These are phyloP conservation scores for Pseudopithomyces chartarum DNA, from an alignment of 2,329 filamentous ascomycete species.

Conservation along the genomic window DNA sequence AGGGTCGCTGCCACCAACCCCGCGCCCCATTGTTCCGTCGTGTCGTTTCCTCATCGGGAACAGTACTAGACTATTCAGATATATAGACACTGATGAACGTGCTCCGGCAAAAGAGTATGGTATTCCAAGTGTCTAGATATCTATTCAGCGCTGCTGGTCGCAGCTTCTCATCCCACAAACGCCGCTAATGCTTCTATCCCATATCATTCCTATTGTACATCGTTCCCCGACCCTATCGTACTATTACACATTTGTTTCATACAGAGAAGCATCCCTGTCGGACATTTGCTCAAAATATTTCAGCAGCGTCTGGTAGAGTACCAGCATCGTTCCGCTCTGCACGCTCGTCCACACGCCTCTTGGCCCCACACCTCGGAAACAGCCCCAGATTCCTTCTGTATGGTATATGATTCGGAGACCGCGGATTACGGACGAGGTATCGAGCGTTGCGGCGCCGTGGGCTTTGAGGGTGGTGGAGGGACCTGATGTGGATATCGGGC, in stretches of 20 bases:
- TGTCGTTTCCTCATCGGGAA: too few relatives aligned
- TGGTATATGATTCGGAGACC: conserved; percentile 87
- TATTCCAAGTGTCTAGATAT: conserved; percentile 2
- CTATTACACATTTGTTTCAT: background rate
- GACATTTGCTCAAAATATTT: conserved; percentile 70
- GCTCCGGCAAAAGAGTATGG: background rate
- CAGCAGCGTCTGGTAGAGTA: conserved; percentile 88
- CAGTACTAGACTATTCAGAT: too few relatives aligned
- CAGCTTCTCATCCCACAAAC: background rate
- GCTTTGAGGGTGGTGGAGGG: conserved; percentile 81
- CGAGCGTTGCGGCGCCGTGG: conserved; percentile 77
- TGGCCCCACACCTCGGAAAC: conserved; percentile 94
- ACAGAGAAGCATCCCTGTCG: conserved; percentile 14
- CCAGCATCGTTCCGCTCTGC: conserved; percentile 95
- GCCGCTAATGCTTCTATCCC: conserved; percentile 4
- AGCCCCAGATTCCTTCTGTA: conserved; percentile 84
- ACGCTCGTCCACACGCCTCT: conserved; percentile 96
- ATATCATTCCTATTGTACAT: conserved; percentile 2
- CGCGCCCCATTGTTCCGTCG: background rate
- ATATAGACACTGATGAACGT: too few relatives aligned
- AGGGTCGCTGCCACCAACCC: background rate
- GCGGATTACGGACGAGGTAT: conserved; percentile 87
- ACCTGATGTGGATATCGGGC: conserved; percentile 86
- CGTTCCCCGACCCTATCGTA: background rate
- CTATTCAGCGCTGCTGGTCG: background rate